Percentiles rank a stretch among this genome's conserved stretches.
Conservation (phyloP, 495 filamentous ascomycete genomes). For the Penicillium coffeae region DNA sequence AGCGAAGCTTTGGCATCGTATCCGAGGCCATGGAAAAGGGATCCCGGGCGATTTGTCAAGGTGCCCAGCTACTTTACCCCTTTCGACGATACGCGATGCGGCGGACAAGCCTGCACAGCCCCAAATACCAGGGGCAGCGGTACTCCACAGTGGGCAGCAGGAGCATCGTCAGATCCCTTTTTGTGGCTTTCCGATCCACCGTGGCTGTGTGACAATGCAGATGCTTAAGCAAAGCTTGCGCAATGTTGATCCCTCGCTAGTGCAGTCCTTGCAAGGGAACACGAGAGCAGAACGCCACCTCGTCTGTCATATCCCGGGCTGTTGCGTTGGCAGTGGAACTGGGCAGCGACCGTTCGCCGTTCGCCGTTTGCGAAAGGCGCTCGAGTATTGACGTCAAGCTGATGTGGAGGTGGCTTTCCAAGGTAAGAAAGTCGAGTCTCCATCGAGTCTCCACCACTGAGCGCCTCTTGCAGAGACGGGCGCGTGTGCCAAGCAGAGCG, state of each 20-base stretch:
- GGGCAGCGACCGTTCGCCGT: too few relatives aligned
- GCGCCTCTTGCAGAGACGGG: slow-evolving; percentile 3
- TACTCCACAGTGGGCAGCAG: slow-evolving; percentile 1
- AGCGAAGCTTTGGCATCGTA: not conserved
- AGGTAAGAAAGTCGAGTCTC: not conserved
- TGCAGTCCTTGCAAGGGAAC: too few relatives aligned
- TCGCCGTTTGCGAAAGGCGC: slow-evolving; percentile 6
- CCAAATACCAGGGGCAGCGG: not conserved
- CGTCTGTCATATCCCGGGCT: too few relatives aligned
- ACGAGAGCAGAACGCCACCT: too few relatives aligned
- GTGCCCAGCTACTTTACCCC: not conserved
- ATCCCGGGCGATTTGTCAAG: not conserved
- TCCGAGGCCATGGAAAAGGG: not conserved
- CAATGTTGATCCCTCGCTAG: too few relatives aligned
- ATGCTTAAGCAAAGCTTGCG: not conserved
- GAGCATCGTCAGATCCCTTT: not conserved
- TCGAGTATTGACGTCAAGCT: slow-evolving; percentile 33
- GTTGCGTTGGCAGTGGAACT: too few relatives aligned
- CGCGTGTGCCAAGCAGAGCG: slow-evolving; percentile 16
- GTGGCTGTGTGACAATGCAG: not conserved
- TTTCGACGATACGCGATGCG: not conserved
- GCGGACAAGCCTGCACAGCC: not conserved
- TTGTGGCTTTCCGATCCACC: not conserved
- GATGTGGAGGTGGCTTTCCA: slow-evolving; percentile 14
- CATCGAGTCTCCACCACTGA: slow-evolving; percentile 3